These are phyloP conservation scores for Penicillium sp. DNA, from an alignment of 2,329 filamentous ascomycete species.

Conservation along the genomic window DNA sequence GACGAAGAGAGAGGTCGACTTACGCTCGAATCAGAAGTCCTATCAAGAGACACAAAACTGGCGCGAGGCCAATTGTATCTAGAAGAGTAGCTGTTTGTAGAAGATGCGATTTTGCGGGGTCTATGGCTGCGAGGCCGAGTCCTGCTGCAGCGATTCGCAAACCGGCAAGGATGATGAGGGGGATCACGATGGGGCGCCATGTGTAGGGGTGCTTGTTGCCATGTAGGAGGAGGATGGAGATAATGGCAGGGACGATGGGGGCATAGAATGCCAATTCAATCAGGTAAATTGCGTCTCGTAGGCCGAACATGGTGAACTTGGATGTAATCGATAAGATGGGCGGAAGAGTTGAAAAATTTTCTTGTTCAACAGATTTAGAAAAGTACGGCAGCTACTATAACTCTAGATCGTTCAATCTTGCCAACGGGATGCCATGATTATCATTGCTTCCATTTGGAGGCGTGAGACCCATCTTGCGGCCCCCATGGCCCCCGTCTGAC, in stretches of 20 bases:
- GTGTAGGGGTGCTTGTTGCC: constrained; percentile 15
- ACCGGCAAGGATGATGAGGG: constrained; percentile 13
- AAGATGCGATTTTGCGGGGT: constrained; percentile 12
- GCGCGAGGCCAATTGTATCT: constrained; percentile 17
- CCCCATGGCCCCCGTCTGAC: not conserved
- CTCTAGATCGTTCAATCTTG: not conserved
- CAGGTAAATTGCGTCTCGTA: constrained; percentile 18
- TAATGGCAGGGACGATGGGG: constrained; percentile 13
- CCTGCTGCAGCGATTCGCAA: constrained; percentile 12
- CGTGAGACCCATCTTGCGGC: not conserved
- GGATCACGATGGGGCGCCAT: constrained; percentile 19
- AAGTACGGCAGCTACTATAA: not conserved
- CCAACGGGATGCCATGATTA: not conserved
- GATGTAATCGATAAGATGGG: not conserved
- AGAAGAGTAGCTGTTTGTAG: constrained; percentile 14
- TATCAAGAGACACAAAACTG: constrained; percentile 14
- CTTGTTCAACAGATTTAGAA: not conserved
- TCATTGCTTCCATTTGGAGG: not conserved
- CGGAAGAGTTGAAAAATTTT: not conserved
- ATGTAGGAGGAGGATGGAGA: constrained; percentile 17
- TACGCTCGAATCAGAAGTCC: constrained; percentile 16
- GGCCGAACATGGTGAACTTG: constrained; percentile 13
- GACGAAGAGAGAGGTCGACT: not conserved
- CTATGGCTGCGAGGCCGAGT: constrained; percentile 13
- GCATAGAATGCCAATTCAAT: constrained; percentile 19